phyloP scores from a whole-genome alignment of 495 filamentous ascomycete genomes.

The Penicillium coprophilum region DNA sequence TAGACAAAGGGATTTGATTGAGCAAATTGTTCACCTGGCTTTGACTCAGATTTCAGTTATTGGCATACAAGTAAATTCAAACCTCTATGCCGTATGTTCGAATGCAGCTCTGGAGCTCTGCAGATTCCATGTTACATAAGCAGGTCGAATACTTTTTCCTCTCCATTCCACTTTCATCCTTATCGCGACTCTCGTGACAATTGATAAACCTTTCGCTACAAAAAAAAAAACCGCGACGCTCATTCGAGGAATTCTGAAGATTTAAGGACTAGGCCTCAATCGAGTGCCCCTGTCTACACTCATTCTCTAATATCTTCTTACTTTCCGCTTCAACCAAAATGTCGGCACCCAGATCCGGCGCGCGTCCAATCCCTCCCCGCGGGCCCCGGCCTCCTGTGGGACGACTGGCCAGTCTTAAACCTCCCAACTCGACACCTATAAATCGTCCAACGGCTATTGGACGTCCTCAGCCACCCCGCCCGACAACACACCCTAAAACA shows the following conservation, averaged over 20 bases:
- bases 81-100: not conserved
- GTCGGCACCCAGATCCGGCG: slow-evolving; percentile 32
- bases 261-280: slow-evolving; percentile 8
- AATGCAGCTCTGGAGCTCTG: not conserved
- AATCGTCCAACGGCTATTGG: slow-evolving; percentile 38
- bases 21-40: not conserved
- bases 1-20: not conserved
- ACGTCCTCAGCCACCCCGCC: slow-evolving; percentile 36
- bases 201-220: slow-evolving; percentile 8
- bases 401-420: slow-evolving; percentile 43
- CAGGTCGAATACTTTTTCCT: slow-evolving; percentile 10
- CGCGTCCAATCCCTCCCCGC: slow-evolving; percentile 38
- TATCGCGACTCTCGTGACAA: slow-evolving; percentile 14
- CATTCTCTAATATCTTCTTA: not conserved
- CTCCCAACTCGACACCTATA: slow-evolving; percentile 37
- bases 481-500: slow-evolving; percentile 43
- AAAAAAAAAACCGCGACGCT: slow-evolving; percentile 6
- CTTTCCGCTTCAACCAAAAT: slow-evolving; percentile 20
- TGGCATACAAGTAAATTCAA: not conserved
- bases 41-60: not conserved
- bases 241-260: not conserved
- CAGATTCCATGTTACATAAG: slow-evolving; percentile 1
- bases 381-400: slow-evolving; percentile 39
- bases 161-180: slow-evolving; percentile 12
- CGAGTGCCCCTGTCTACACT: not conserved